Evolutionary conservation across 805 yeast species (phyloP).

Genomic region (Starmerella cellae): DNA sequence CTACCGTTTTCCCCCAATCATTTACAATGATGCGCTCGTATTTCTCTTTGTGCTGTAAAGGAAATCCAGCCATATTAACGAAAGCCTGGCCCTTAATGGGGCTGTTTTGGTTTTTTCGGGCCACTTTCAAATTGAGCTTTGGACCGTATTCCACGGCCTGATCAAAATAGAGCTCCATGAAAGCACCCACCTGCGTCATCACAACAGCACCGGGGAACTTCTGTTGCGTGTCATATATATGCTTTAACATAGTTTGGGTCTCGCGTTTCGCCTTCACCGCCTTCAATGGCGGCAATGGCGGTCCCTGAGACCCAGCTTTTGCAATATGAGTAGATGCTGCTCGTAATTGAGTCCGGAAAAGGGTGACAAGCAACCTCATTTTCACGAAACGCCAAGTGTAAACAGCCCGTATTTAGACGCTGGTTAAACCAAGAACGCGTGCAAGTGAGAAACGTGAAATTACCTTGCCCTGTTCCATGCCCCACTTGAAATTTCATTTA

Average conservation of each 20-base stretch:
- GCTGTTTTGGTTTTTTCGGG: constrained; percentile 32
- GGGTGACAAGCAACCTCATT: no score
- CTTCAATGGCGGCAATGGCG: constrained; percentile 5
- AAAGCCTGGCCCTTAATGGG: constrained; percentile 23
- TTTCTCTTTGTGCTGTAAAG: constrained; percentile 53
- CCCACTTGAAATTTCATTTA: no score
- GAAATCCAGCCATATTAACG: constrained; percentile 78
- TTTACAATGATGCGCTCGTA: constrained; percentile 64
- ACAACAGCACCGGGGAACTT: constrained; percentile 43
- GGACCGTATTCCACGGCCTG: constrained; percentile 70
- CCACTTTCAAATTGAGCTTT: constrained; percentile 55
- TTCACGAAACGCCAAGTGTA: no score
- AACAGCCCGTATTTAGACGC: no score
- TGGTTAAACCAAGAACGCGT: no score
- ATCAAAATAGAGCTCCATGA: constrained; percentile 55
- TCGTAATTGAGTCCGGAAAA: background rate
- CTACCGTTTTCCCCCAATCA: constrained; percentile 58
- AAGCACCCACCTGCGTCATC: constrained; percentile 22
- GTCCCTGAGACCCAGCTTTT: background rate
- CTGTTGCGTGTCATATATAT: constrained; percentile 29
- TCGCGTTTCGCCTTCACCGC: background rate
- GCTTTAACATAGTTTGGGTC: constrained; percentile 14
- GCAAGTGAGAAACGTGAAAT: no score
- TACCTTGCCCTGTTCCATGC: no score
- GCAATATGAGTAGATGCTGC: background rate